These are phyloP conservation scores for Sporobolus alterniflorus DNA, from an alignment of 202 grass and related monocot genomes.

Conservation along the genomic window DNA sequence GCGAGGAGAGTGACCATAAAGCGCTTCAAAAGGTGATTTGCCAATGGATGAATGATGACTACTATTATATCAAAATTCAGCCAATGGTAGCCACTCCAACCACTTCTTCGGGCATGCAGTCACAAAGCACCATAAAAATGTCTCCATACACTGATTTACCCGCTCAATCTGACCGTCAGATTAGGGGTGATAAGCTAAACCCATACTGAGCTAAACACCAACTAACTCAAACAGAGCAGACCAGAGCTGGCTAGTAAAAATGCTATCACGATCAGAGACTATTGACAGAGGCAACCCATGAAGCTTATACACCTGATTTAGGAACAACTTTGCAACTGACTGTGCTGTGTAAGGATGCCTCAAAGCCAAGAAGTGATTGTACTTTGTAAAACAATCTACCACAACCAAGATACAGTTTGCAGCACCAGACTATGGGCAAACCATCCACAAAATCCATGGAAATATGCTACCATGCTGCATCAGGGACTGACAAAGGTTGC, in stretches of 20 bases:
- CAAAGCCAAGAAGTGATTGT: not conserved
- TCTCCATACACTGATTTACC: not conserved
- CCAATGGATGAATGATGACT: not conserved
- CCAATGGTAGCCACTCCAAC: rapidly evolving
- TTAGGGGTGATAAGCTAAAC: not conserved
- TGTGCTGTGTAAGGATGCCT: not conserved
- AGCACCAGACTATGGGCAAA: not conserved
- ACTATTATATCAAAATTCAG: not conserved
- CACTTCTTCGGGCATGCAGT: not conserved
- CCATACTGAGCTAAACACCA: not conserved
- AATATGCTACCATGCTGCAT: not conserved
- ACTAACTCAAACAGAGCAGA: rapidly evolving
- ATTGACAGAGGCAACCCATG: not conserved
- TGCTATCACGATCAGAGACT: not conserved
- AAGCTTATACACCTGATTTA: not conserved
- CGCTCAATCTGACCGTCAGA: not conserved
- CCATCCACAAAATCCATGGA: not conserved
- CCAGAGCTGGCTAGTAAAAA: not conserved
- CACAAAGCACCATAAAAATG: not conserved
- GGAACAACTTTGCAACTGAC: not conserved
- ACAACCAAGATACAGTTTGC: not conserved
- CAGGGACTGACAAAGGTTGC: not conserved
- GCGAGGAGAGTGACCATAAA: not conserved
- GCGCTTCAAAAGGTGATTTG: not conserved
- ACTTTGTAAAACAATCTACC: not conserved